These are phyloP conservation scores for Acarospora socialis DNA, from an alignment of 2,329 filamentous ascomycete genomes.

Conservation along the genomic window DNA sequence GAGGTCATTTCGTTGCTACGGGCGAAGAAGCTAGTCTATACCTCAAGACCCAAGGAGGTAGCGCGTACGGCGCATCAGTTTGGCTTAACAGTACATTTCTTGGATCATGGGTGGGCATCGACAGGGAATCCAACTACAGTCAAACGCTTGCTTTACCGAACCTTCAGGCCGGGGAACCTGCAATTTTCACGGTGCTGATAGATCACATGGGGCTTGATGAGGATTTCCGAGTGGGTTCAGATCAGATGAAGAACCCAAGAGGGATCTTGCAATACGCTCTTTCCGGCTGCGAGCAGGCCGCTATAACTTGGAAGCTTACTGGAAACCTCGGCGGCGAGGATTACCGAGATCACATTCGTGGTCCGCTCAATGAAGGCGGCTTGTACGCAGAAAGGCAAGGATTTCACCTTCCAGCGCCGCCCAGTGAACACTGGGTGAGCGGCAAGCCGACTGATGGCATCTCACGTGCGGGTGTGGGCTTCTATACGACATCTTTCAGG, in stretches of 20 bases:
- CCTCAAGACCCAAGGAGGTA: slow-evolving; percentile 16
- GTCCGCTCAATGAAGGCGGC: slow-evolving; percentile 44
- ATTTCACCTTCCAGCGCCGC: slow-evolving; percentile 38
- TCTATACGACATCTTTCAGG: slow-evolving; percentile 38
- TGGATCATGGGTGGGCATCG: slow-evolving; percentile 17
- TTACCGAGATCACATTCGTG: slow-evolving; percentile 36
- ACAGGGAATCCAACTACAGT: slow-evolving; percentile 6
- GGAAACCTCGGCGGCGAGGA: slow-evolving; percentile 44
- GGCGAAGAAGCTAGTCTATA: slow-evolving; percentile 15
- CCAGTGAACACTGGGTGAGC: slow-evolving; percentile 22
- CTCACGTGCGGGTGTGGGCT: slow-evolving; percentile 33
- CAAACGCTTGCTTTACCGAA: slow-evolving; percentile 8
- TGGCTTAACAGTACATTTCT: slow-evolving; percentile 18
- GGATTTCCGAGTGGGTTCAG: slow-evolving; percentile 11
- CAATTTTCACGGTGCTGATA: slow-evolving; percentile 15
- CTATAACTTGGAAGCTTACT: slow-evolving; percentile 41
- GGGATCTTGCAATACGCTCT: slow-evolving; percentile 37
- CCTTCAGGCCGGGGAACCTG: slow-evolving; percentile 3
- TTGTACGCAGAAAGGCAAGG: slow-evolving; percentile 41
- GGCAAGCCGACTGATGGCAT: slow-evolving; percentile 27
- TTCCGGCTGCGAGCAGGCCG: slow-evolving; percentile 22
- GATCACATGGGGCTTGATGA: slow-evolving; percentile 20
- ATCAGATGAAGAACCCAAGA: slow-evolving; percentile 36
- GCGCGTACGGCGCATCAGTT: slow-evolving; percentile 17
- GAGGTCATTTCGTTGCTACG: slow-evolving; percentile 18